phyloP scores from a whole-genome alignment of 768 basidiomycete species.

The Pleurotus giganteus region DNA sequence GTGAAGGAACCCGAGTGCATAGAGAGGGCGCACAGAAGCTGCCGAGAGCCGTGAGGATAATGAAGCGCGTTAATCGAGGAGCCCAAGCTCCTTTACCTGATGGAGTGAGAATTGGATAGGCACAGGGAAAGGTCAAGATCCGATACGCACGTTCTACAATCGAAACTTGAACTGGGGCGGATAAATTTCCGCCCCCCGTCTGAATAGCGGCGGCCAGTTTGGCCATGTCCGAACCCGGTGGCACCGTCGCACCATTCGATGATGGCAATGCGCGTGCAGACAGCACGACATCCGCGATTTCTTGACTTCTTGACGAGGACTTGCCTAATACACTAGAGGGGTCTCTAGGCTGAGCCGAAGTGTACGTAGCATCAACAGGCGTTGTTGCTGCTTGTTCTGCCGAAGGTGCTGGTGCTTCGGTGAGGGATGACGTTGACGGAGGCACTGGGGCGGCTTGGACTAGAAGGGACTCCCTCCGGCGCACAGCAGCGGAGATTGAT shows the following conservation, averaged over 20 bases:
- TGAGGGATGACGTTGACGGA: constrained; percentile 15
- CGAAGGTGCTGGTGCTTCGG: constrained; percentile 8
- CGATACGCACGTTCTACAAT: constrained; percentile 71
- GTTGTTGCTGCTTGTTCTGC: no score
- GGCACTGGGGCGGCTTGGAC: constrained; percentile 23
- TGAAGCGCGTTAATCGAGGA: constrained; percentile 60
- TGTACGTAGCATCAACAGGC: background rate
- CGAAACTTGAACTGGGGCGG: constrained; percentile 75
- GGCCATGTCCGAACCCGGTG: constrained; percentile 33
- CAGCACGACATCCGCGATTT: constrained; percentile 49
- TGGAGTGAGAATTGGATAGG: background rate
- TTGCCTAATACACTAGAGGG: constrained; percentile 9
- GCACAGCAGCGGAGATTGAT: constrained; percentile 64
- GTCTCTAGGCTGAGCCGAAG: constrained; percentile 11
- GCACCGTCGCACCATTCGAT: constrained; percentile 18
- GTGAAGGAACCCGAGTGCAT: constrained; percentile 3
- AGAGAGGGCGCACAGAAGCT: constrained; percentile 57
- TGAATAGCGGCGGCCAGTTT: constrained; percentile 42
- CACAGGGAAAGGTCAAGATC: background rate
- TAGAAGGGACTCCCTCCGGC: constrained; percentile 64
- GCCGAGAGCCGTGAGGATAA: constrained; percentile 51
- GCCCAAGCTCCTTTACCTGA: constrained; percentile 70
- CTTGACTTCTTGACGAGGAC: constrained; percentile 31
- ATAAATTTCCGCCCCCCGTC: constrained; percentile 37
- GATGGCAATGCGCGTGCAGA: constrained; percentile 26